These are phyloP conservation scores for Clarkia xantiana DNA, from an alignment of 345 rosid genomes.

Conservation along the genomic window DNA sequence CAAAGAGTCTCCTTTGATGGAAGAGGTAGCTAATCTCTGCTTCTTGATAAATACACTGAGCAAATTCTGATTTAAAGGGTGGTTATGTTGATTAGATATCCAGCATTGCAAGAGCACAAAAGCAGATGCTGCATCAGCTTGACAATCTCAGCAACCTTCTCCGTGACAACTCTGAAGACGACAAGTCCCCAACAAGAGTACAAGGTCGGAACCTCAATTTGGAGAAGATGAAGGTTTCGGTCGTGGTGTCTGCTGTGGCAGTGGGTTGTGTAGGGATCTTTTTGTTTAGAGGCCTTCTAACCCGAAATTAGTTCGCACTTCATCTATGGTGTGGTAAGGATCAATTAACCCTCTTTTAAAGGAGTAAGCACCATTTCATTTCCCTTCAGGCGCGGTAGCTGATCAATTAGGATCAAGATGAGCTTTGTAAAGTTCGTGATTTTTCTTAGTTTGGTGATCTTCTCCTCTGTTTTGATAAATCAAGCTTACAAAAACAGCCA, in stretches of 20 bases:
- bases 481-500: too few species aligned
- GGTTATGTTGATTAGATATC: slow-evolving; percentile 34
- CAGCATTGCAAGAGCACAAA: slow-evolving; percentile 46
- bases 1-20: slow-evolving; percentile 64
- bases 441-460: too few species aligned
- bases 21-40: slow-evolving; percentile 33
- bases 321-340: background rate
- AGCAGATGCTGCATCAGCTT: slow-evolving; percentile 62
- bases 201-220: slow-evolving; percentile 17
- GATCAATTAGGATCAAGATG: too few species aligned
- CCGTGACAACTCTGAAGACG: slow-evolving; percentile 30
- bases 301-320: slow-evolving; percentile 17
- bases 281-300: slow-evolving; percentile 33
- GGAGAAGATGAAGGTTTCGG: slow-evolving; percentile 34
- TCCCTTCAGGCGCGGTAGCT: too few species aligned
- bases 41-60: background rate
- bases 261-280: slow-evolving; percentile 52
- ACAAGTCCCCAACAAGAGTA: slow-evolving; percentile 21
- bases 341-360: too few species aligned
- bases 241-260: slow-evolving; percentile 35
- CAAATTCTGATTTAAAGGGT: slow-evolving; percentile 8
- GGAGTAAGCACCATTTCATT: too few species aligned
- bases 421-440: too few species aligned
- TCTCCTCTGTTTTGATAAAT: too few species aligned
- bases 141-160: slow-evolving; percentile 54